Evolutionary conservation across 805 yeast genomes (phyloP), one percentile per base, ranked within the genome.

Genomic region (Candida ipomoeae): DNA sequence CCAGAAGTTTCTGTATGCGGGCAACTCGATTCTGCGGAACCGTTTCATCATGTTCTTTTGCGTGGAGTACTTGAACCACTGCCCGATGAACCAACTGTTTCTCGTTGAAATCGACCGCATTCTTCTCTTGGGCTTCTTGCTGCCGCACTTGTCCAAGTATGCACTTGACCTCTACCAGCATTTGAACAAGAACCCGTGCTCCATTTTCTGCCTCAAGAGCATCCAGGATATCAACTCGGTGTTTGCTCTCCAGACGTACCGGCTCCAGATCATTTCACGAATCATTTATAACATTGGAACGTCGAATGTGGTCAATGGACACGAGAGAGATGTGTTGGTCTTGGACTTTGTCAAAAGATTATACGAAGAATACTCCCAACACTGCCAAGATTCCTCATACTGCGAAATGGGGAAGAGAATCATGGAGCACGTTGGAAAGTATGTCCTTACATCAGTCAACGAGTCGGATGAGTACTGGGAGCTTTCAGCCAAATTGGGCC

Each of bases 1-100:
- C 21, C 78, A 71, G 48, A 64, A 62, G 32, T 73, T 58, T 53
- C 73, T 75, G 1, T 73, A 71, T 49, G 56, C 69, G 44, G 78
- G 78, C 3, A 72, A 72, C 49, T 48, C 60, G 0, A 57, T 60
- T 23, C 73, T 70, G 71, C 52, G 77, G 52, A 65, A 65, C 6
- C 62, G 64, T 48, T 73, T 68, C 55, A 51, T 60, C 2, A 51
- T 69, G 42, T 65, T 55, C 36, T 59, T 72, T 23, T 66, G 65
- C 50, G 42, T 48, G 14, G 65, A 64, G 39, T 55, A 68, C 11
- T 54, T 68, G 36, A 51, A 58, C 17, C 61, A 54, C 44, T 57
- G 64, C 1, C 49, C 48, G 6, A 47, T 63, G 15, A 51, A 58
- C 4, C 56, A 58, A 3, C 46, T 36, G 6, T 48, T 42, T n/a